phyloP scores from a whole-genome alignment of 495 filamentous ascomycete species.

The Choiromyces venosus region DNA sequence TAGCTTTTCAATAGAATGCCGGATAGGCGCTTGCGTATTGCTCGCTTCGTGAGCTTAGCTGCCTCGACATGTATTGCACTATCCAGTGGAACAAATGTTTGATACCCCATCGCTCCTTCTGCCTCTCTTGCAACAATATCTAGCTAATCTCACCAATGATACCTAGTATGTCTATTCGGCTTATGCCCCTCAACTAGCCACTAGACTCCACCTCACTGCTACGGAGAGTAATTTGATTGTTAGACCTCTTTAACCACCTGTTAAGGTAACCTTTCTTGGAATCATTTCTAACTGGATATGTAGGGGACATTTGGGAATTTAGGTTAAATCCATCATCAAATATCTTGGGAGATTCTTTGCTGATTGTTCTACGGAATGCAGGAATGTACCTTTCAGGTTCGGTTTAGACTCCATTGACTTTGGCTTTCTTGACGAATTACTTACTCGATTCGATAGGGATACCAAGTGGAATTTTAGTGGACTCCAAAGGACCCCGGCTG shows the following conservation, averaged over 20 bases:
- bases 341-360: slow-evolving; percentile 3
- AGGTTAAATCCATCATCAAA: slow-evolving; percentile 60
- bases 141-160: not conserved
- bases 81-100: slow-evolving; percentile 87
- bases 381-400: slow-evolving; percentile 40
- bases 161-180: slow-evolving; percentile 95
- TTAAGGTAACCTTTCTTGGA: not conserved
- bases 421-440: not conserved
- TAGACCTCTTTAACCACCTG: slow-evolving; percentile 40
- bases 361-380: slow-evolving; percentile 27
- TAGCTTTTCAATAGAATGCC: slow-evolving; percentile 10
- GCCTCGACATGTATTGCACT: slow-evolving; percentile 82
- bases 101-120: slow-evolving; percentile 38
- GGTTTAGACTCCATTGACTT: not conserved
- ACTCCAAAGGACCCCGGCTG: slow-evolving; percentile 71
- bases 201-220: slow-evolving; percentile 74
- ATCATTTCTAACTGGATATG: not conserved
- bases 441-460: slow-evolving; percentile 54
- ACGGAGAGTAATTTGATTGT: slow-evolving; percentile 88
- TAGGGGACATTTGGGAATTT: slow-evolving; percentile 85
- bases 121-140: slow-evolving; percentile 20
- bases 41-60: slow-evolving; percentile 38
- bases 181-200: slow-evolving; percentile 93
- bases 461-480: slow-evolving; percentile 80
- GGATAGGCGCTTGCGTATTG: slow-evolving; percentile 30